Evolutionary conservation across 768 basidiomycete species (phyloP).

Genomic region (Roridomyces roridus): DNA sequence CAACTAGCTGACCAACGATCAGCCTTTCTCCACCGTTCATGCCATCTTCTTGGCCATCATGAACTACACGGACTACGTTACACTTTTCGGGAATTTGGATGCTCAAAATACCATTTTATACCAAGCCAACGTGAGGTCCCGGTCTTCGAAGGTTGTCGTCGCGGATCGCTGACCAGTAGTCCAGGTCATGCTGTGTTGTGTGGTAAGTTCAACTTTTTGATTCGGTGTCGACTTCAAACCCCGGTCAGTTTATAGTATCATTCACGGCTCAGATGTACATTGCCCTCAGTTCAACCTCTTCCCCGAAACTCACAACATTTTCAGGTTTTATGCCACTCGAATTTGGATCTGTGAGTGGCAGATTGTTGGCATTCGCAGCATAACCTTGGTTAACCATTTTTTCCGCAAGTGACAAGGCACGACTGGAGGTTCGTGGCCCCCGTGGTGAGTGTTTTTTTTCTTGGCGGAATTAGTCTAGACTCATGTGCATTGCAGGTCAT

Average conservation of each 20-base stretch:
- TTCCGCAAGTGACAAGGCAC: not conserved
- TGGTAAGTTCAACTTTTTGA: not conserved
- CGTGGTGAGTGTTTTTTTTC: not conserved
- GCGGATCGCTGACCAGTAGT: not conserved
- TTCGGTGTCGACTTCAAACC: not conserved
- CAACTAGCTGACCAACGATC: not conserved
- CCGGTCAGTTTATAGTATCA: not conserved
- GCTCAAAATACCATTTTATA: not conserved
- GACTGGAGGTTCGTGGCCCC: not conserved
- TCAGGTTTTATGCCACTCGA: constrained; percentile 5
- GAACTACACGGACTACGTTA: not conserved
- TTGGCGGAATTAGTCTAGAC: no score
- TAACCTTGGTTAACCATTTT: not conserved
- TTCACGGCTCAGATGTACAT: constrained; percentile 6
- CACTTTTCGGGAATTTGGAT: not conserved
- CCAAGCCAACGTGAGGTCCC: not conserved
- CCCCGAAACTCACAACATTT: not conserved
- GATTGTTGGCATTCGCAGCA: no score
- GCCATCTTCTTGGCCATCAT: not conserved
- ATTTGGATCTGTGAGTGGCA: constrained; percentile 7
- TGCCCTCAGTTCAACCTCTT: not conserved
- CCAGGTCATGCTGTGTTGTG: constrained; percentile 3
- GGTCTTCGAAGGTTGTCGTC: no score
- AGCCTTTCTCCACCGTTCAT: not conserved
- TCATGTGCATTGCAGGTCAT: not conserved